Evolutionary conservation across 2,329 filamentous ascomycete genomes (phyloP).

Genomic region (Nigrospora oryzae): DNA sequence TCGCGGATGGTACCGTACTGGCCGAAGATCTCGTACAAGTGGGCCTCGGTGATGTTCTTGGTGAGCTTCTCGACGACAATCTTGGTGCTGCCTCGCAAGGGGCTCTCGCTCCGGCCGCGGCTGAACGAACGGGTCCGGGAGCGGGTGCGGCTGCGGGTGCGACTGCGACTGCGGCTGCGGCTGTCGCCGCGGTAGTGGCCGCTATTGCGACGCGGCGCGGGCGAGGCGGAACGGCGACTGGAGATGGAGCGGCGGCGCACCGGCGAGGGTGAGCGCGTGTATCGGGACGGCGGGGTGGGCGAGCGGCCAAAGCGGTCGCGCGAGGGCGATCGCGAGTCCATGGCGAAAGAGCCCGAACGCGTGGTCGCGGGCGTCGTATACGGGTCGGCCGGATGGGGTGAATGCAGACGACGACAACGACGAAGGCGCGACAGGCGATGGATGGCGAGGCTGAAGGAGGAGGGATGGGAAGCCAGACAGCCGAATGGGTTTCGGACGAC

Average conservation of each 20-base stretch:
- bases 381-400: too few species aligned
- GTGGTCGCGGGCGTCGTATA: too few species aligned
- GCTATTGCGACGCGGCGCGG: conserved; percentile 17
- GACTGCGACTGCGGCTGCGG: conserved; percentile 13
- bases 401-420: too few species aligned
- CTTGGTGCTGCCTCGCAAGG: conserved; percentile 45
- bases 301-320: conserved; percentile 20
- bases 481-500: too few species aligned
- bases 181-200: conserved; percentile 10
- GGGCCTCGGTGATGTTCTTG: conserved; percentile 84
- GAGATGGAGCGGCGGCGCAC: conserved; percentile 12
- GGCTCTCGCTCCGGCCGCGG: conserved; percentile 27
- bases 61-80: conserved; percentile 95
- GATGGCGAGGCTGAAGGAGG: too few species aligned
- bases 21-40: conserved; percentile 87
- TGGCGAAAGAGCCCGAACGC: conserved; percentile 1
- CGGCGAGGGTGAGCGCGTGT: conserved; percentile 15
- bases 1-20: conserved; percentile 79
- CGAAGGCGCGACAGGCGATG: too few species aligned
- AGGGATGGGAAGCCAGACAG: too few species aligned
- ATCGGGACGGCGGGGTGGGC: conserved; percentile 26
- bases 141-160: conserved; percentile 23
- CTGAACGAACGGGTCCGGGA: conserved; percentile 9
- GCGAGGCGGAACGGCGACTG: conserved; percentile 3
- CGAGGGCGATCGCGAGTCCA: conserved; percentile 22